Percentiles rank a stretch among this genome's conserved stretches.
Evolutionary conservation across 139 green algal genomes (phyloP).

Genomic region (Chlorella ohadii): DNA sequence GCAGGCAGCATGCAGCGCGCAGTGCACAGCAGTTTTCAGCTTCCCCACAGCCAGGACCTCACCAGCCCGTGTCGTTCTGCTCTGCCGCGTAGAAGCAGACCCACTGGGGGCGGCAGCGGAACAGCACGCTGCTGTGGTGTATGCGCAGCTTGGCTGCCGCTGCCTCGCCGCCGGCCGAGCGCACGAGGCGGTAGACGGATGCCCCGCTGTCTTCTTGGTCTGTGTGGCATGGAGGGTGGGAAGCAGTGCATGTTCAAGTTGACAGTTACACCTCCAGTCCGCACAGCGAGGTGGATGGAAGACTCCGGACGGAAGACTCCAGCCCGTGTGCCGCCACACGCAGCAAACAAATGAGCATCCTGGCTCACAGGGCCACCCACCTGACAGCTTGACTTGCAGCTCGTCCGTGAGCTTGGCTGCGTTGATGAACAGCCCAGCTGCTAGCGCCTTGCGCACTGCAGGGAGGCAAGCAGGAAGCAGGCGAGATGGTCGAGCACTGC

Average conservation of each 20-base stretch:
- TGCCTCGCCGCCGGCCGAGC: constrained; percentile 74
- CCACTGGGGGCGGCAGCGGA: constrained; percentile 60
- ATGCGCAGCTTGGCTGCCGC: constrained; percentile 60
- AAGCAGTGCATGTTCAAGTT: neutral
- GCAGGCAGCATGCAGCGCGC: too few relatives aligned
- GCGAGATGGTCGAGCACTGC: too few relatives aligned
- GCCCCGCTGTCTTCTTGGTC: constrained; percentile 68
- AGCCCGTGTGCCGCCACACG: too few relatives aligned
- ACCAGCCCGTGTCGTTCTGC: constrained; percentile 70
- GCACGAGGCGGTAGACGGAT: constrained; percentile 91
- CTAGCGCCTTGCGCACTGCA: constrained; percentile 91
- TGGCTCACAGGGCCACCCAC: too few relatives aligned
- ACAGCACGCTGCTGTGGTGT: constrained; percentile 68
- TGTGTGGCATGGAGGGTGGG: neutral
- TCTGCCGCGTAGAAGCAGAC: constrained; percentile 66
- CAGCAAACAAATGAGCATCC: too few relatives aligned
- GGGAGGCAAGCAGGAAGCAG: neutral
- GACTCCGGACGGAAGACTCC: too few relatives aligned
- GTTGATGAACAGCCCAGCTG: constrained; percentile 96
- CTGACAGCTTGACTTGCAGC: constrained; percentile 80
- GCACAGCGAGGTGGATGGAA: too few relatives aligned
- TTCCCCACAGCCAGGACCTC: neutral
- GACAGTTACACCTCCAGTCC: too few relatives aligned
- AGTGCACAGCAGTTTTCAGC: too few relatives aligned
- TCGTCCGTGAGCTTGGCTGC: constrained; percentile 92